Base-by-base conservation (phyloP, 2,329 filamentous ascomycete species). In the Aaosphaeria pasadenensis region DNA sequence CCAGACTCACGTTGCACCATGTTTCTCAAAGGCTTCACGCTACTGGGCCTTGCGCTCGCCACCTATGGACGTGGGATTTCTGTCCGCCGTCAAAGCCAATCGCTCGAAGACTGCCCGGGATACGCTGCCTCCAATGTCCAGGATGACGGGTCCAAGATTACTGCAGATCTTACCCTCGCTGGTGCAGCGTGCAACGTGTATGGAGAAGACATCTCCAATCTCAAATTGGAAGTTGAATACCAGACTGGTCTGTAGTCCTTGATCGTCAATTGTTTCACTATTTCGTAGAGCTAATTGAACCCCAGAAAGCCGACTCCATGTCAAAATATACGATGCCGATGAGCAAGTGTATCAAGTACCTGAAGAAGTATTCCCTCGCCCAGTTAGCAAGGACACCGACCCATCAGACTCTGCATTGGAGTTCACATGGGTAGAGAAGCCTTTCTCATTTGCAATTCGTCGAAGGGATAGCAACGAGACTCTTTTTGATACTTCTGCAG, bases 341-440 rank as follows among this genome's bases (percentile, higher is more conserved):
- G 79, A 87, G 55, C 76, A 83, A 30, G 85, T 87, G 44, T 91
- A 88, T 58, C 87, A 91, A 64, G 80, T 91, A 2, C 87, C 87
- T 5, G 82, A 85, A 30, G 79, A 78, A 2, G 82, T 89, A 31
- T 77, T 90, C 43, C 77, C 85, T 3, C 80, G 86, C 1, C 85
- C 85, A 1, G 57, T 54, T 4, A 71, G 69, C 9, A 57, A 63
- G 5, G 53, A 55, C 6, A 51, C 54, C 31, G 59, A 59, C 6
- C 59, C 67, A 4, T 54, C 57, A 11, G 58, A 64, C 7, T 75
- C 74, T n/a, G 73, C 76, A 28, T 73, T 86, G 45, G 69, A 75
- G 28, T 85, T 86, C 59, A 71, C 75, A 33, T 79, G 78, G 52
- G 71, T 72, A 4, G 72, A 74, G 38, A 74, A 73, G 11, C 87